These are phyloP conservation scores for Oxalis stricta DNA, from an alignment of 441 rosid genomes.

Conservation along the genomic window DNA sequence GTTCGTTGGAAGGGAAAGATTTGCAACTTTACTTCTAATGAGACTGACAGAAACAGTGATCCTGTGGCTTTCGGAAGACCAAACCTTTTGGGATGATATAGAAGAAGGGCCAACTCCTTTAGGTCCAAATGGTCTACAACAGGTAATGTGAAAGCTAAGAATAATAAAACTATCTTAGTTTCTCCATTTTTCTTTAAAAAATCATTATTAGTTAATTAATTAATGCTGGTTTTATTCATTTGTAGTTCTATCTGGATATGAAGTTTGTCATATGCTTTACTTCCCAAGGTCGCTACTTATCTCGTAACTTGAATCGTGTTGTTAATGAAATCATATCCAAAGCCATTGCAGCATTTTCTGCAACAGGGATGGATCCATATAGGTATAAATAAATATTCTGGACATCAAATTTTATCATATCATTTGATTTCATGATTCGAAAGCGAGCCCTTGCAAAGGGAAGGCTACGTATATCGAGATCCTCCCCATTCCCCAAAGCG, in stretches of 20 bases:
- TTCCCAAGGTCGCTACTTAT: constrained; percentile 92
- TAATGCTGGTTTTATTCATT: neutral
- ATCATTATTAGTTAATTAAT: constrained; percentile 1
- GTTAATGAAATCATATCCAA: constrained; percentile 77
- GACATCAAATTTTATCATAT: neutral
- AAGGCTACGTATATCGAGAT: too few species aligned
- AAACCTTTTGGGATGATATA: constrained; percentile 96
- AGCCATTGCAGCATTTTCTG: constrained; percentile 71
- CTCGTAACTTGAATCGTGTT: constrained; percentile 83
- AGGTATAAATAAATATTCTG: constrained; percentile 33
- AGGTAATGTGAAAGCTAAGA: too few species aligned
- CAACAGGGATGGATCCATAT: constrained; percentile 84
- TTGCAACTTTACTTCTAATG: constrained; percentile 83
- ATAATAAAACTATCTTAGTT: constrained; percentile 11
- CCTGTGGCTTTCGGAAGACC: constrained; percentile 92
- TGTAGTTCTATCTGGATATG: constrained; percentile 93
- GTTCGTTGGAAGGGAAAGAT: constrained; percentile 95
- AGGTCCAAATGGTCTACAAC: constrained; percentile 86
- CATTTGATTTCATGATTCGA: neutral
- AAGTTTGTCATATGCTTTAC: constrained; percentile 89
- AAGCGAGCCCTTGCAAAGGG: too few species aligned
- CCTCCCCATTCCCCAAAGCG: too few species aligned
- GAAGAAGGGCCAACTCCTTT: constrained; percentile 88
- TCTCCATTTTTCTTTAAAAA: constrained; percentile 7
- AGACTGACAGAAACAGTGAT: constrained; percentile 91